A percentile compares a stretch with the other conserved stretches of the same genome.
Evolutionary conservation across 495 filamentous ascomycete species (phyloP).

Genomic region (Daldinia vernicosa): DNA sequence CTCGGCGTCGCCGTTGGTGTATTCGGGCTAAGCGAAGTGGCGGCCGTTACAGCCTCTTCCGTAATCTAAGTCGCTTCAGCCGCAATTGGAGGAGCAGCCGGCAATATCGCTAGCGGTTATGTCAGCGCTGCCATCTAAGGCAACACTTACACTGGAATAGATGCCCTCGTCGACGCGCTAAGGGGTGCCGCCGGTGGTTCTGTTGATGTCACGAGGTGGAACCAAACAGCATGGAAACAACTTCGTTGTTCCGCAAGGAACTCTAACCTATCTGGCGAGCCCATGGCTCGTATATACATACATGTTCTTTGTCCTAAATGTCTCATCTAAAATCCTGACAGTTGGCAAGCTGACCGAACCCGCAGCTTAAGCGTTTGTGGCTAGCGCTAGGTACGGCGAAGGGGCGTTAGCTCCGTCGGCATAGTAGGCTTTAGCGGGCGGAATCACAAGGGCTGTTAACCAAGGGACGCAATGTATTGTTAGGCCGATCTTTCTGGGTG

Average conservation of each 20-base stretch:
- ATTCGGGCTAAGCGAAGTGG: not conserved
- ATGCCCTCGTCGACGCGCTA: not conserved
- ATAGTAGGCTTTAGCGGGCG: not conserved
- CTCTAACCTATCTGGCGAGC: too few species aligned
- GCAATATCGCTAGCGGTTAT: not conserved
- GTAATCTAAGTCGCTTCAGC: not conserved
- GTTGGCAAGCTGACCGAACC: not conserved
- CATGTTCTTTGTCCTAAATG: too few species aligned
- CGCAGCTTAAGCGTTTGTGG: not conserved
- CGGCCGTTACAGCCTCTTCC: not conserved
- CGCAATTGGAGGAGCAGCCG: not conserved
- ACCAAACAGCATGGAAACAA: too few species aligned
- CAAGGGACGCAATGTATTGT: not conserved
- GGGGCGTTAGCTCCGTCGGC: not conserved
- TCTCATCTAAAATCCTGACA: too few species aligned
- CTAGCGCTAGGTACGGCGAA: not conserved
- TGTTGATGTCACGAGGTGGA: too few species aligned
- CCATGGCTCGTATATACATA: too few species aligned
- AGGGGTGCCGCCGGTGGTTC: not conserved
- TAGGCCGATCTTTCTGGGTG: not conserved
- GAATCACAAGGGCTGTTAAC: not conserved
- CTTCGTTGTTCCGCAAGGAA: too few species aligned
- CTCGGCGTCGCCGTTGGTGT: not conserved
- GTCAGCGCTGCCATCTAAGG: not conserved
- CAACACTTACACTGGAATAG: not conserved